Evolutionary conservation across 2,329 filamentous ascomycete genomes (phyloP).

Genomic region (Calonectria naviculata): DNA sequence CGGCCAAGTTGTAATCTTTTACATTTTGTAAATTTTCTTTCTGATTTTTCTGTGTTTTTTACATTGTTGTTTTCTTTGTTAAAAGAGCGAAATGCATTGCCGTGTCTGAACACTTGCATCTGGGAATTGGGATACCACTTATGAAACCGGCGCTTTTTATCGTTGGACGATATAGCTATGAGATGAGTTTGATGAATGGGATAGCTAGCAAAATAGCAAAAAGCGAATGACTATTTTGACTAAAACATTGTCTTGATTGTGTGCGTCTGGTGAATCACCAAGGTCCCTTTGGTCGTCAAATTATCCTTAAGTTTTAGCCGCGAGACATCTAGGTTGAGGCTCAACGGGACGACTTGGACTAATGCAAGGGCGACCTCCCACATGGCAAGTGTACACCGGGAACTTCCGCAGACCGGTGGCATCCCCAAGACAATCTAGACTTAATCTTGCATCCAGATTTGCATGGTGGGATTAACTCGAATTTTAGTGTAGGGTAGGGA

Average conservation of each 20-base stretch:
- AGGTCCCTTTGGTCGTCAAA: no score
- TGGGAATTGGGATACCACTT: neutral
- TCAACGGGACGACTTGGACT: no score
- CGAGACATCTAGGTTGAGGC: no score
- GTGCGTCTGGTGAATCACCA: no score
- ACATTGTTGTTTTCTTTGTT: neutral
- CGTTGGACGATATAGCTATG: neutral
- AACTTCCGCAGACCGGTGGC: neutral
- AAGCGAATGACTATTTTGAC: neutral
- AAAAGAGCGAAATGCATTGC: constrained; percentile 3
- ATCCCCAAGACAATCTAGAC: neutral
- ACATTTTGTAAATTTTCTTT: neutral
- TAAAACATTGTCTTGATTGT: no score
- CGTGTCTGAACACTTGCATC: constrained; percentile 8
- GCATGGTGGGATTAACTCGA: no score
- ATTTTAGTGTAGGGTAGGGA: neutral
- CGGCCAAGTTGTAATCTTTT: constrained; percentile 18
- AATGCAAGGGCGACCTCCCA: neutral
- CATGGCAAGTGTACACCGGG: neutral
- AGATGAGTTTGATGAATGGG: neutral
- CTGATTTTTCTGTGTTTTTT: neutral
- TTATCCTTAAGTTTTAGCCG: no score
- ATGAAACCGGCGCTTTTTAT: neutral
- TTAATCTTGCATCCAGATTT: no score
- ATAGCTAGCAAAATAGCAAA: neutral